These are phyloP conservation scores for Mortierella sp. DNA, from an alignment of 371 early-diverging fungal species.

Conservation along the genomic window DNA sequence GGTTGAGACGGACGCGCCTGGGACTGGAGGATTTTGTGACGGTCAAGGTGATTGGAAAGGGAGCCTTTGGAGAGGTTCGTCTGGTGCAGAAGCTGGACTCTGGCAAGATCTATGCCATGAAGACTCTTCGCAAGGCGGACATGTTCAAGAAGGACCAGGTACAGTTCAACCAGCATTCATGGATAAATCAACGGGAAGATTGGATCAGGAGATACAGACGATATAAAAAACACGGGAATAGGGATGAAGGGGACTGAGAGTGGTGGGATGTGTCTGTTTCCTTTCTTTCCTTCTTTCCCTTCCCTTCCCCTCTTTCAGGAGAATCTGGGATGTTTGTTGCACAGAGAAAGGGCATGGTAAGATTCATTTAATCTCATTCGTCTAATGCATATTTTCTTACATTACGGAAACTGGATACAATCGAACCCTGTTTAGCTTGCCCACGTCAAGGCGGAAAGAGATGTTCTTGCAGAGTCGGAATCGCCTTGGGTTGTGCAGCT, in stretches of 20 bases:
- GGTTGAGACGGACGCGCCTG: constrained; percentile 93
- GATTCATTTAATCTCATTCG: neutral
- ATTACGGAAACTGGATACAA: neutral
- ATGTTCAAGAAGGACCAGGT: constrained; percentile 98
- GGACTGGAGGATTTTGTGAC: constrained; percentile 96
- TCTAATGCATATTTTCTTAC: neutral
- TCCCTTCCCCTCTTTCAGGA: neutral
- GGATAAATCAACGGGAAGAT: constrained; percentile 2
- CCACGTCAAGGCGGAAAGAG: constrained; percentile 98
- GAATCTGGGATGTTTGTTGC: neutral
- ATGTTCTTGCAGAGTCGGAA: constrained; percentile 96
- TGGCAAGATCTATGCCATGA: constrained; percentile 99
- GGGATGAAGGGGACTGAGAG: neutral
- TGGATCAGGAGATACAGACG: neutral
- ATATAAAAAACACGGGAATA: neutral
- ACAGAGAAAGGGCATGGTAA: neutral
- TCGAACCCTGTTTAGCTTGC: constrained; percentile 72
- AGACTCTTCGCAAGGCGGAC: constrained; percentile 94
- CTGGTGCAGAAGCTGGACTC: constrained; percentile 96
- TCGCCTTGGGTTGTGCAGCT: constrained; percentile 99
- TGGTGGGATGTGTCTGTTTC: neutral
- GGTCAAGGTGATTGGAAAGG: constrained; percentile 99
- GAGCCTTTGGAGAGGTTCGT: constrained; percentile 99
- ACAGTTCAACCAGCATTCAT: neutral
- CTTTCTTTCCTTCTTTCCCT: neutral